Base-by-base conservation (phyloP, 2,329 filamentous ascomycete genomes). In the Hymenoscyphus salicellus region DNA sequence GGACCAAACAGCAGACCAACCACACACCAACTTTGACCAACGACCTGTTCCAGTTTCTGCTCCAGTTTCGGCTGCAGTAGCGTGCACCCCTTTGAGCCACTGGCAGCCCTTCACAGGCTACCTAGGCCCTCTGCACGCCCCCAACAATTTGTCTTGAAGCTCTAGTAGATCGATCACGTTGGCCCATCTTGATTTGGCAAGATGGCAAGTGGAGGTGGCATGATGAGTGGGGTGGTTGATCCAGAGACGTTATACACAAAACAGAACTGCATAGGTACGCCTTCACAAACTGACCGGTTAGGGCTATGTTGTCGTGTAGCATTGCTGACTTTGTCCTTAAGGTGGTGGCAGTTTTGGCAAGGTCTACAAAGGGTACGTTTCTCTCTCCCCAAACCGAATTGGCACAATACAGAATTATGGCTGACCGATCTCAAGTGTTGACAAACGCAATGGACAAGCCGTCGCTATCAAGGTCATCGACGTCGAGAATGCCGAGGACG, bases 391-490 rank as follows among this genome's bases (percentile, higher is more conserved):
- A 11, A 11, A 7, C 20, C 20, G 5, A 52, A 10, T 7, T 14
- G 10, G 23, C 20, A 23, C 3, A 2, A 52, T 52, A 5, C 10
- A 6, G 33, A 57, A 66, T 33, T 33, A 36, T n/a, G 58, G 55
- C 71, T 72, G 59, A 73, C 66, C 63, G 61, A 60, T 65, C 70
- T 66, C n/a, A 71, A 95, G 91, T 65, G 92, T 98, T 70, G 94
- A 98, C 80, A 96, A 95, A 75, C 88, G 92, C 60, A 96, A 90
- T 20, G 95, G 95, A 43, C 90, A 96, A 75, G 89, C 94, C 14
- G 95, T 99, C 60, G 95, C 95, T 32, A 99, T 99, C 82, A 99
- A 99, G 79, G 85, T 99, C 73, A 98, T 99, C 77, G 95, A 99
- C 75, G 95, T 99, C 70, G 95, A 99, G 79, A 97, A 95, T 80